Base-by-base conservation (phyloP, 306 rosid species). In the Cucumis cinereus region DNA sequence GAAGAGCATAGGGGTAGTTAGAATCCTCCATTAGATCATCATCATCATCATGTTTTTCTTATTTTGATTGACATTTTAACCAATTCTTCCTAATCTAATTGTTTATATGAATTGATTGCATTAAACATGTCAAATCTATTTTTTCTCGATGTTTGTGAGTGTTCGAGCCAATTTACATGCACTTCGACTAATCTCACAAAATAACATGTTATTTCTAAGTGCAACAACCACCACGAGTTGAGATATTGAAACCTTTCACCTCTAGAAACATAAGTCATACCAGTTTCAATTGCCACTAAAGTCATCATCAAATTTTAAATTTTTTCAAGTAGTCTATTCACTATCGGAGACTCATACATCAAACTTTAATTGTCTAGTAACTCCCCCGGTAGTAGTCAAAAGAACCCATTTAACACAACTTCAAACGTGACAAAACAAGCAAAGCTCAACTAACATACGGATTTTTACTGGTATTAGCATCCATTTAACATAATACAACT, bases 11-110 rank as follows among this genome's bases (percentile, higher is more conserved):
- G n/a, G 24, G 60, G 40, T 26, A 26, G 24, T 50, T 6, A 7
- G 41, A 38, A 38, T 38, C 41, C 41, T 38, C 8, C 41, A 38
- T 38, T 38, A 38, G 9, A n/a, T n/a, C n/a, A n/a, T n/a, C n/a
- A n/a, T n/a, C n/a, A 38, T 38, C 41, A 7, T 38, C 1, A 38
- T 38, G 41, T 38, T 38, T 38, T 7, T 9, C 8, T 38, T 3
- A 3, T 7, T 36, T 72, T 58, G 76, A 72, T 72, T 72, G 76
- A 72, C 43, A 72, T 16, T 15, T 47, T 72, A 49, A 72, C 60
- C 12, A 67, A 67, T 40, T 38, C 15, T 38, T 38, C 6, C 41
- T 9, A 38, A 38, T n/a, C n/a, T 35, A 35, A 35, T 35, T 35
- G 4, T 35, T 5, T 35, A 35, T 35, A 3, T 35, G 55, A 19